These are phyloP conservation scores for Bacterosira constricta DNA, from an alignment of 108 stramenopile species.

Conservation along the genomic window DNA sequence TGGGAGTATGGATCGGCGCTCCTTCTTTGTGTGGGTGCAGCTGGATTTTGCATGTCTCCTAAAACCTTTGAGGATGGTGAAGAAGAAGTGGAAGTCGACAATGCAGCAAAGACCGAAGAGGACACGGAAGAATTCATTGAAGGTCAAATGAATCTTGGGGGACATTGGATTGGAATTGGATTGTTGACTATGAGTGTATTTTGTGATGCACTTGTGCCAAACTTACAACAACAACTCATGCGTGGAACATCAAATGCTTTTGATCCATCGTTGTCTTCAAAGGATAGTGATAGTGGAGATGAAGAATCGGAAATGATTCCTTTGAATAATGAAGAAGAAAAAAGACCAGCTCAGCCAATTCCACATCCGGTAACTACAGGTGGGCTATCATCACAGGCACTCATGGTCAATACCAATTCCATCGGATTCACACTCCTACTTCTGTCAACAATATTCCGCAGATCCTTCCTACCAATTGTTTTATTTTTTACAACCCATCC, in stretches of 20 bases:
- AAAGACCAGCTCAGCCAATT: not conserved
- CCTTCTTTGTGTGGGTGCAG: conserved; percentile 63
- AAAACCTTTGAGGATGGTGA: conserved; percentile 7
- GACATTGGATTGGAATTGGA: conserved; percentile 47
- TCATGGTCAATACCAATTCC: conserved; percentile 72
- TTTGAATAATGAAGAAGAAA: conserved; percentile 5
- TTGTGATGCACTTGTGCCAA: conserved; percentile 76
- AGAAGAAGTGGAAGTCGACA: conserved; percentile 5
- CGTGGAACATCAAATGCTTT: conserved; percentile 11
- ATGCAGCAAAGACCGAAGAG: conserved; percentile 10
- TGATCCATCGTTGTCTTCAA: not conserved
- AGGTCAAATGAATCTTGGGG: not conserved
- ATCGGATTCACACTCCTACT: conserved; percentile 55
- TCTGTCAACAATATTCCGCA: conserved; percentile 34
- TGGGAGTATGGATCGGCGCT: conserved; percentile 60
- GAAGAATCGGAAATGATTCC: conserved; percentile 36
- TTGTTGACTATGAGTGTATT: conserved; percentile 60
- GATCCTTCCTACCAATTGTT: conserved; percentile 37
- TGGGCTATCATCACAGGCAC: conserved; percentile 52
- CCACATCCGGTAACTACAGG: conserved; percentile 7
- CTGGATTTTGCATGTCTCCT: conserved; percentile 56
- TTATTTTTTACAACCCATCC: conserved; percentile 41
- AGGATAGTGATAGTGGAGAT: conserved; percentile 14
- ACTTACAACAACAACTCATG: conserved; percentile 67
- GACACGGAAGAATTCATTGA: conserved; percentile 6